Percentiles rank a stretch among this genome's conserved stretches.
Evolutionary conservation across 1,284 basidiomycete species (phyloP).

Genomic region (Ganoderma lucidum): DNA sequence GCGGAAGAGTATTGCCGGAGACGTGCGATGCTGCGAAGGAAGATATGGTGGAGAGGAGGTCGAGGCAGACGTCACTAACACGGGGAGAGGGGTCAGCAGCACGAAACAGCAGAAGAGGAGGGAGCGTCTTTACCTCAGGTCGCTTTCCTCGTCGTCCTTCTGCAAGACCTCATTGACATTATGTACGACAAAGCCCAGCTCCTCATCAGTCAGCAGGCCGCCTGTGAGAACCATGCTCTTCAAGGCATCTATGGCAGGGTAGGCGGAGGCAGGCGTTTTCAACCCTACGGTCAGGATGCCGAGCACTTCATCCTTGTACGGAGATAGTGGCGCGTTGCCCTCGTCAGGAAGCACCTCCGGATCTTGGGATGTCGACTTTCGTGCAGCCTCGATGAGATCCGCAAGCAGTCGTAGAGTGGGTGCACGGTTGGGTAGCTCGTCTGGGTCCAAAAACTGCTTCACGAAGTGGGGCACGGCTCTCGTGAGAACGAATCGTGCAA

Average conservation of each 20-base stretch:
- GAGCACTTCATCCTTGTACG: slow-evolving; percentile 81
- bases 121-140: slow-evolving; percentile 54
- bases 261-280: slow-evolving; percentile 59
- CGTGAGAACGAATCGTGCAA: slow-evolving; percentile 73
- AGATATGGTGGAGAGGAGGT: slow-evolving; percentile 75
- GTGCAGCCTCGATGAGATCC: slow-evolving; percentile 63
- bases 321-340: slow-evolving; percentile 56
- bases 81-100: neutral
- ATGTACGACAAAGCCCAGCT: slow-evolving; percentile 83
- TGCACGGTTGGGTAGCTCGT: slow-evolving; percentile 78
- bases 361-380: slow-evolving; percentile 48
- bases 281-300: slow-evolving; percentile 72
- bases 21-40: slow-evolving; percentile 71
- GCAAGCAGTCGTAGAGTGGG: slow-evolving; percentile 71
- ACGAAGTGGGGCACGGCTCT: slow-evolving; percentile 79
- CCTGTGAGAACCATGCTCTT: slow-evolving; percentile 71
- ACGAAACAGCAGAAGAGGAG: neutral
- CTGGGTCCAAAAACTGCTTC: slow-evolving; percentile 78
- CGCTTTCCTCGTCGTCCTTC: slow-evolving; percentile 60
- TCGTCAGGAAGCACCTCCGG: slow-evolving; percentile 34
- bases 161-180: slow-evolving; percentile 78
- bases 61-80: slow-evolving; percentile 72
- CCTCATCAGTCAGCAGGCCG: slow-evolving; percentile 71
- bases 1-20: slow-evolving; percentile 80
- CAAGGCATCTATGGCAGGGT: slow-evolving; percentile 69